Evolutionary conservation across 1,284 basidiomycete genomes (phyloP), one percentile per base, ranked within the genome.

Genomic region (Phylloboletellus chloephorus): DNA sequence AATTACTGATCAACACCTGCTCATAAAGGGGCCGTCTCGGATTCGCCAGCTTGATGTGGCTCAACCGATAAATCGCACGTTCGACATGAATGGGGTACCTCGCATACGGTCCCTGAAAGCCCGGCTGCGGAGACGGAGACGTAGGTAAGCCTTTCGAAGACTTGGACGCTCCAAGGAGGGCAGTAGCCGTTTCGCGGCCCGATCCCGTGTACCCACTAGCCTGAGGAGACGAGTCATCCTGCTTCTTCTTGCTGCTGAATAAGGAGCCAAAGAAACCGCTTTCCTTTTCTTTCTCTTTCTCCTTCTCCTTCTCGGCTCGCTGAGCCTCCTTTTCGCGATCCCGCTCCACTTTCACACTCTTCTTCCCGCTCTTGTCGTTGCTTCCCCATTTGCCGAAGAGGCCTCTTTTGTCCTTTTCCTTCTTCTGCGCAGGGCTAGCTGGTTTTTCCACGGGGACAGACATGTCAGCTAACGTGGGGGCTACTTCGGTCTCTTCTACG

Each of bases 61-160:
- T 93, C 37, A 99, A 71, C 39, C 95, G 76, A 66, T 99, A 99
- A 38, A 99, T 94, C 2, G 95, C 95, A 17, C 95, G 79, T 65
- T 99, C 95, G 52, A 98, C 92, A 58, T 98, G 95, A 49, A 98
- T 96, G 7, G 95, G 96, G 60, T 98, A 95, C 46, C 95, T 81
- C 38, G 85, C 75, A 57, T 81, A 88, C 46, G 74, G 75, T 56
- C 85, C 74, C 52, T 78, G 65, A 54, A 79, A 67, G 59, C 65
- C 69, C 51, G 61, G 66, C 12, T 69, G 70, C 17, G 82, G 83
- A 4, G 83, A 81, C 5, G 77, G 69, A 7, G 81, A 74, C 0
- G 79, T 72, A 30, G 71, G 67, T 46, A 75, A 67, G 20, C 71
- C 70, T 60, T 84, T 88, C 15, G 82, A 81, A 5, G 84, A 82